These are phyloP conservation scores for Aspergillus sclerotialis DNA, from an alignment of 2,329 filamentous ascomycete species.

Conservation along the genomic window DNA sequence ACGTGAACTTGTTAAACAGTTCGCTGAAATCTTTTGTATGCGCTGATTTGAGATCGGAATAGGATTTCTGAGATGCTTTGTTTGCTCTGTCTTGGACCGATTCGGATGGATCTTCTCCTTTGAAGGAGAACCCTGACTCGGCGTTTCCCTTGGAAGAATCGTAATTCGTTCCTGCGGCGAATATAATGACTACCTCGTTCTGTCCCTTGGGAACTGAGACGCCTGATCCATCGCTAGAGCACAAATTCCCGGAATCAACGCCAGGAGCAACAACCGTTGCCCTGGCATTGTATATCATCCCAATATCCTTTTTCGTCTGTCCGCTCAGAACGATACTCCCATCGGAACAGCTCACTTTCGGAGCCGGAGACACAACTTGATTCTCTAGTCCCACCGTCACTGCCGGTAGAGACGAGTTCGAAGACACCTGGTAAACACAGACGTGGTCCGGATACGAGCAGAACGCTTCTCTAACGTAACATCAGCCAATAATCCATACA, in stretches of 20 bases:
- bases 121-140: conserved; percentile 41
- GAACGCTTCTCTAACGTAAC: conserved; percentile 4
- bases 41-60: conserved; percentile 6
- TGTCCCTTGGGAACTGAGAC: conserved; percentile 1
- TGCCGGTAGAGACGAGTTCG: conserved; percentile 28
- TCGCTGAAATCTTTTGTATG: conserved; percentile 12
- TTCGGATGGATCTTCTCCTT: conserved; percentile 39
- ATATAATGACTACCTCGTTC: conserved; percentile 26
- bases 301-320: conserved; percentile 30
- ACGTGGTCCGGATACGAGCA: conserved; percentile 32
- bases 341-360: conserved; percentile 25
- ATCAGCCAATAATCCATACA: neutral
- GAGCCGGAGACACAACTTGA: conserved; percentile 20
- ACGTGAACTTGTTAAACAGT: conserved; percentile 20
- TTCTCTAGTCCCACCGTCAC: conserved; percentile 41
- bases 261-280: conserved; percentile 22
- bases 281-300: conserved; percentile 15
- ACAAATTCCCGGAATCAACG: conserved; percentile 18
- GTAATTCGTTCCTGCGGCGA: conserved; percentile 42
- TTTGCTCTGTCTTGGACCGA: conserved; percentile 26
- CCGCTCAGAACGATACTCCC: conserved; percentile 27
- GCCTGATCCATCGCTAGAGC: neutral
- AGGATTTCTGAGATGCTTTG: conserved; percentile 4
- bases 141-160: conserved; percentile 44
- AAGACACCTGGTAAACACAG: conserved; percentile 32